These are phyloP conservation scores for Lyophyllum semitale DNA, from an alignment of 768 basidiomycete genomes.

Conservation along the genomic window DNA sequence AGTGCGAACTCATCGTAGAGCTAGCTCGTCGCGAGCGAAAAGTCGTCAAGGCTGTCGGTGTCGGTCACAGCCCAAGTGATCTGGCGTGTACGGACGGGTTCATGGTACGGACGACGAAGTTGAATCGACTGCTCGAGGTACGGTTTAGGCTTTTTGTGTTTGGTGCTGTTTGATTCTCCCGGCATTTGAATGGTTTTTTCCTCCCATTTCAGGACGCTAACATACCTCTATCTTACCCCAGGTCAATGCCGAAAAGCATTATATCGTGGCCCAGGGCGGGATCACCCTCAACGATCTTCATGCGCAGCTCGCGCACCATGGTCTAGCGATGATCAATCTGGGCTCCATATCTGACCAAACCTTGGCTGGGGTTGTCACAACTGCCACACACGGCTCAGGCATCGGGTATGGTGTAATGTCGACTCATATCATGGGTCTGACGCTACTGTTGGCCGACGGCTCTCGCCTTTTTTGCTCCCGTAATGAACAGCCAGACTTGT, in stretches of 20 bases:
- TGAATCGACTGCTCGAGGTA: slow-evolving; percentile 80
- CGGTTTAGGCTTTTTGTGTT: slow-evolving; percentile 31
- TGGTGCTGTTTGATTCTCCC: slow-evolving; percentile 17
- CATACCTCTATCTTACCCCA: slow-evolving; percentile 30
- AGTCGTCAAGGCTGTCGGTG: slow-evolving; percentile 79
- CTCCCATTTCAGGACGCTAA: slow-evolving; percentile 5
- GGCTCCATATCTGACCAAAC: slow-evolving; percentile 98
- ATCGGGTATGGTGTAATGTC: slow-evolving; percentile 79
- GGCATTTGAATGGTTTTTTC: background rate
- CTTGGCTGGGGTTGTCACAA: slow-evolving; percentile 88
- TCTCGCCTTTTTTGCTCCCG: slow-evolving; percentile 68
- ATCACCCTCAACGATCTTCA: slow-evolving; percentile 80
- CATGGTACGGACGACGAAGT: slow-evolving; percentile 78
- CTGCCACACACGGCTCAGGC: slow-evolving; percentile 94
- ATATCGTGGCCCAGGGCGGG: slow-evolving; percentile 75
- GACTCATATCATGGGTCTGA: slow-evolving; percentile 74
- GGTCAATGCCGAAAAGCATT: slow-evolving; percentile 70
- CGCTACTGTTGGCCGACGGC: slow-evolving; percentile 78
- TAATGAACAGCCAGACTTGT: slow-evolving; percentile 68
- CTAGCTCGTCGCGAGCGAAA: slow-evolving; percentile 74
- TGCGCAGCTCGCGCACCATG: slow-evolving; percentile 57
- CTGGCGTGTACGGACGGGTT: slow-evolving; percentile 87
- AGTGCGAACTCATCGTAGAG: slow-evolving; percentile 78
- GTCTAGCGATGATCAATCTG: slow-evolving; percentile 87
- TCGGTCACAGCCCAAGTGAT: slow-evolving; percentile 94